These are phyloP conservation scores for Medicago lupulina DNA, from an alignment of 306 rosid genomes.

Conservation along the genomic window DNA sequence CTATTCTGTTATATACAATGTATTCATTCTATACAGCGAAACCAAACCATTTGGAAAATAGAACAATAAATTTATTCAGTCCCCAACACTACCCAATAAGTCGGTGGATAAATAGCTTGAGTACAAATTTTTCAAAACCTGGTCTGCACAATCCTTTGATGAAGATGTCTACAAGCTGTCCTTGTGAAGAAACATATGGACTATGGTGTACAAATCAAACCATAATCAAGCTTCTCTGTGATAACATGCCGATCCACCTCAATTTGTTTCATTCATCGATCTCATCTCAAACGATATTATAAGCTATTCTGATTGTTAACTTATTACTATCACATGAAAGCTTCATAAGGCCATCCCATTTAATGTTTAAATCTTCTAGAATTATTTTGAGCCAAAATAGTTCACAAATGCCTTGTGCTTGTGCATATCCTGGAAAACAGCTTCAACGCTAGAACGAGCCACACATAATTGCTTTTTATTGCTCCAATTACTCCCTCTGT, in stretches of 20 bases:
- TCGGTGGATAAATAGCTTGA: background rate
- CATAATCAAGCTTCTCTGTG: background rate
- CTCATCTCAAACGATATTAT: background rate
- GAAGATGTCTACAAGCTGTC: background rate
- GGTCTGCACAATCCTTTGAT: background rate
- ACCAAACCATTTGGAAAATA: background rate
- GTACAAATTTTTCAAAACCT: background rate
- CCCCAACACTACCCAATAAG: background rate
- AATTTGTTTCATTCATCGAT: background rate
- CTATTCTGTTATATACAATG: background rate
- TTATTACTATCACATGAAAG: background rate
- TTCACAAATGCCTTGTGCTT: background rate
- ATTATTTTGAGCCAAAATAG: background rate
- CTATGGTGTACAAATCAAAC: background rate
- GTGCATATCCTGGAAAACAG: too few species aligned
- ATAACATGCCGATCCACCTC: background rate
- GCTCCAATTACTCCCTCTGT: background rate
- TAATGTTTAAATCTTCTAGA: background rate
- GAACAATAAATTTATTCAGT: background rate
- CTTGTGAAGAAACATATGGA: background rate
- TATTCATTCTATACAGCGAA: background rate
- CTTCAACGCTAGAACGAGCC: background rate
- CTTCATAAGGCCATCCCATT: slow-evolving; percentile 1
- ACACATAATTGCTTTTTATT: background rate
- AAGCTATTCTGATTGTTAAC: background rate